Evolutionary conservation across 2,329 filamentous ascomycete species (phyloP).

Genomic region (Emergomyces pasteurianus): DNA sequence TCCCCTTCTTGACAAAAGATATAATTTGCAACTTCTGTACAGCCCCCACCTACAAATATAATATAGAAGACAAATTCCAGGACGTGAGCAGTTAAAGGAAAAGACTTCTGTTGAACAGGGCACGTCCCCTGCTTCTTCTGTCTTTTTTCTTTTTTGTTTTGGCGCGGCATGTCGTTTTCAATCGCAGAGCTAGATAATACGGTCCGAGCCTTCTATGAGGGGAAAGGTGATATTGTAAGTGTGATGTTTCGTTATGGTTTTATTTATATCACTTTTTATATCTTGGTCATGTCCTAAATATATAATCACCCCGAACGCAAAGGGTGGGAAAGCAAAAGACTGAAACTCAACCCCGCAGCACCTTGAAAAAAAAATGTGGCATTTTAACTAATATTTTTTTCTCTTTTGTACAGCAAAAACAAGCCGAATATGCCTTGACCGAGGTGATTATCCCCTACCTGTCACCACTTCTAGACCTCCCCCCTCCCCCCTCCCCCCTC

Average conservation of each 20-base stretch:
- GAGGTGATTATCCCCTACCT: constrained; percentile 47
- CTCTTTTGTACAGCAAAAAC: constrained; percentile 64
- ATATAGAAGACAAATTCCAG: neutral
- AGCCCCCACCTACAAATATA: too few relatives aligned
- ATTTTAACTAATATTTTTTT: constrained; percentile 11
- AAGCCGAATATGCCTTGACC: constrained; percentile 84
- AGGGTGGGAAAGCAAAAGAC: neutral
- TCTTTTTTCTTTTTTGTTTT: constrained; percentile 7
- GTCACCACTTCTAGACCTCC: neutral
- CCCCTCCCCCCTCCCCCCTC: too few relatives aligned
- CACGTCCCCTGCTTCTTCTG: constrained; percentile 4
- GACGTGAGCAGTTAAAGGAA: neutral
- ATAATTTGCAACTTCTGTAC: too few relatives aligned
- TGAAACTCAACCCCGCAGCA: neutral
- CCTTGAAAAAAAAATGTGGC: neutral
- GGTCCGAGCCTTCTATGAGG: constrained; percentile 95
- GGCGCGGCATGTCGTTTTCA: constrained; percentile 48
- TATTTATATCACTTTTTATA: constrained; percentile 8
- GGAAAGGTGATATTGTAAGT: constrained; percentile 80
- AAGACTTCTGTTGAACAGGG: neutral
- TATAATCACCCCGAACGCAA: neutral
- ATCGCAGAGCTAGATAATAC: constrained; percentile 94
- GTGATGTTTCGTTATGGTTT: neutral
- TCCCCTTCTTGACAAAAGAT: too few relatives aligned
- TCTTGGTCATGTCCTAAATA: too few relatives aligned